Base-by-base conservation (phyloP, 78 protist species). In the Emiliania huxleyi region DNA sequence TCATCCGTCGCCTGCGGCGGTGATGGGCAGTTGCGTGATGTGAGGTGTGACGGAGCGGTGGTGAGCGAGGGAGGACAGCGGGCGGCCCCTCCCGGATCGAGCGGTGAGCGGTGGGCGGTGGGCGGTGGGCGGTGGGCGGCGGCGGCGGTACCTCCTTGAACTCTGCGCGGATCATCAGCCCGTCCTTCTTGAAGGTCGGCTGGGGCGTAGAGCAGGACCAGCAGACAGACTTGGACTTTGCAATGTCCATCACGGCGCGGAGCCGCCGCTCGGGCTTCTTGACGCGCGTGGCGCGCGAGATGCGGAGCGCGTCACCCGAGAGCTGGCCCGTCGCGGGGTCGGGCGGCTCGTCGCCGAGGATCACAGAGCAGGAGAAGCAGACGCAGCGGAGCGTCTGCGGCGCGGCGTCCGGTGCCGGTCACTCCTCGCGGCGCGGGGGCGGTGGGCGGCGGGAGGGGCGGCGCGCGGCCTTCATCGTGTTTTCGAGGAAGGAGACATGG, bases 401-500 rank as follows among this genome's bases (percentile, higher is more conserved):
- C n/a, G n/a, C n/a, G n/a, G n/a, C n/a, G n/a, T n/a, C n/a, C n/a
- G n/a, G n/a, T n/a, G n/a, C n/a, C n/a, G n/a, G n/a, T n/a, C n/a
- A n/a, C n/a, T n/a, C n/a, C n/a, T n/a, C n/a, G n/a, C n/a, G n/a
- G n/a, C n/a, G n/a, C n/a, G n/a, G n/a, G n/a, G n/a, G n/a, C n/a
- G n/a, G n/a, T n/a, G n/a, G n/a, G n/a, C n/a, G n/a, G n/a, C n/a
- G n/a, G n/a, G n/a, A n/a, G n/a, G n/a, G n/a, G n/a, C n/a, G n/a
- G n/a, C n/a, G n/a, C n/a, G 29, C 8, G 18, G 97, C 43, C 81
- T 97, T 94, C 35, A 93, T 35, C 21, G 97, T 84, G n/a, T 69
- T 85, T 26, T 87, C 49, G 23, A 99, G 2, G 73, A 98, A 96
- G 46, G 98, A 98, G 55, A 96, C 37, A 91, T 99, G 98, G 94